Evolutionary conservation across 345 rosid species (phyloP), one percentile per base, ranked within the genome.

Genomic region (Populus ilicifolia): DNA sequence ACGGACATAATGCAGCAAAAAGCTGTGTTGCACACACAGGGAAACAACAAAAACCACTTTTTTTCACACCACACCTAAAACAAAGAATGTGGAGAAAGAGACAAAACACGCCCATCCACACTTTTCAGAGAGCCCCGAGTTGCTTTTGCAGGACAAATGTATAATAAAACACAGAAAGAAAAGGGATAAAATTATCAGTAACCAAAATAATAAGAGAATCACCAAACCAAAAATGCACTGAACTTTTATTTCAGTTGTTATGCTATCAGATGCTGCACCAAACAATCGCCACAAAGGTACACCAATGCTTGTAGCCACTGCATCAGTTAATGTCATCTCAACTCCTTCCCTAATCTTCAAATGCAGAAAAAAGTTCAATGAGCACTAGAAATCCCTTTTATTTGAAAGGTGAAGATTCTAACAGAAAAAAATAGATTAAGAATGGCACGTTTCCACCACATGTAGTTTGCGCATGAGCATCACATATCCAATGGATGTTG

Each of bases 271-370:
- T 83, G 85, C 89, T 69, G 97, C 99, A 76, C 99, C 99, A 56
- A 93, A 95, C 66, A 93, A 89, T 81, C 88, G 87, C 97, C 97
- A 93, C 80, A 93, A 71, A 17, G 98, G 97, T 67, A 83, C 64
- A 64, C 87, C 83, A 63, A 90, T 80, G 83, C 94, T 90, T 65
- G 87, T 90, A 78, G 98, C 94, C 70, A 81, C 92, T 69, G 98
- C 96, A 88, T 92, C 98, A 75, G 93, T 88, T 86, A 93, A 75
- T 23, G 99, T 97, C 98, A 93, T 93, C 90, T 95, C 99, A 44
- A 93, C 77, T 66, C 96, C 99, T 0, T 93, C 97, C 83, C 97
- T 87, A 69, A 92, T 96, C 99, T 95, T 79, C 71, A 86, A 74
- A 75, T 71, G 80, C 70, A 67, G 74, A 65, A 79, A 3, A 77